Percentiles rank a stretch among this genome's conserved stretches.
These are phyloP conservation scores for Gossypium lobatum DNA, from an alignment of 441 rosid genomes.

Conservation along the genomic window DNA sequence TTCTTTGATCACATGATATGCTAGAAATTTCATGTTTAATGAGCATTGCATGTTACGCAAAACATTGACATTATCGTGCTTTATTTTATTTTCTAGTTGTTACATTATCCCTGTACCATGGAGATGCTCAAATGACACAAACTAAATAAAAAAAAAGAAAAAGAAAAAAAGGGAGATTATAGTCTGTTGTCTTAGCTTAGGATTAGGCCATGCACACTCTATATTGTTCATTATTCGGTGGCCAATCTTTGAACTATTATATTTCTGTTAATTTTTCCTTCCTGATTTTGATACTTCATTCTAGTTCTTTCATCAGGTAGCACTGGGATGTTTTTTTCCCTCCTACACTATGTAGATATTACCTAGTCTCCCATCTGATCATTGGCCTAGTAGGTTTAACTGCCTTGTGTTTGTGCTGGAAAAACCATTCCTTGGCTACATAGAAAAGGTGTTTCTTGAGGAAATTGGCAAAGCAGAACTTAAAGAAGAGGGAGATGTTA, in stretches of 20 bases:
- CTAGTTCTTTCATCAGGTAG: background rate
- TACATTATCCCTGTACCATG: background rate
- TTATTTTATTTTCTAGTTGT: background rate
- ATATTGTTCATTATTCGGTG: background rate
- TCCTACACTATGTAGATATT: background rate
- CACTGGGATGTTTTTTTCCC: background rate
- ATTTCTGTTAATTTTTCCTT: background rate
- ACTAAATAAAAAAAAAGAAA: background rate
- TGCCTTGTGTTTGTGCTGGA: background rate
- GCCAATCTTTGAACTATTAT: slow-evolving; percentile 2
- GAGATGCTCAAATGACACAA: background rate
- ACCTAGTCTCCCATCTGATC: background rate
- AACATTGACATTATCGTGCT: background rate
- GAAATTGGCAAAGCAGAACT: background rate
- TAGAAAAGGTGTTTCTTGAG: background rate
- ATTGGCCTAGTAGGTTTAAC: background rate
- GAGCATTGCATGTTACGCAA: background rate
- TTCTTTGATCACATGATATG: background rate
- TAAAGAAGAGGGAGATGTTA: background rate
- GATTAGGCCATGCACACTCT: background rate
- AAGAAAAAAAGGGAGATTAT: background rate
- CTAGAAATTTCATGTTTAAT: background rate
- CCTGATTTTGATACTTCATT: background rate
- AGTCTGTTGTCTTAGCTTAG: background rate
- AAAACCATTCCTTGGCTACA: background rate